Evolutionary conservation across 352 stramenopile genomes (phyloP).

Genomic region (Globisporangium recalcitrans): DNA sequence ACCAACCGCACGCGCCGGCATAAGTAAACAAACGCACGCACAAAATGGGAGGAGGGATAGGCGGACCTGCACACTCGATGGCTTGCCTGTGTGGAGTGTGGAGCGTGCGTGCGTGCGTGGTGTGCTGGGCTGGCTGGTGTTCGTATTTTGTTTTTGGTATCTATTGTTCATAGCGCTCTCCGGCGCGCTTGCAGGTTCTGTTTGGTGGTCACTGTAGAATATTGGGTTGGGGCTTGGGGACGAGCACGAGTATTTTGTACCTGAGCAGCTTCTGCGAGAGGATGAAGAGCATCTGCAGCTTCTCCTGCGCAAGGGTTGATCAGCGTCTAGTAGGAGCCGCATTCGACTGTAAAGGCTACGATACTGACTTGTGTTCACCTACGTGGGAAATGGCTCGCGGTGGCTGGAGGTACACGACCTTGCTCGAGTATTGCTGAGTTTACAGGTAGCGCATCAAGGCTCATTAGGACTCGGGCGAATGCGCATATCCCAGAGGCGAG

Average conservation of each 20-base stretch:
- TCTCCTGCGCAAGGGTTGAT: constrained; percentile 20
- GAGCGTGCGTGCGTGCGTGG: neutral
- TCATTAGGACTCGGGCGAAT: neutral
- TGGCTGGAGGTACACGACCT: constrained; percentile 19
- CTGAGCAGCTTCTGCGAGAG: constrained; percentile 31
- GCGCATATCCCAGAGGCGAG: too few relatives aligned
- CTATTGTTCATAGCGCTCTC: neutral
- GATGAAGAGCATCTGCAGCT: constrained; percentile 35
- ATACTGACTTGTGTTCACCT: neutral
- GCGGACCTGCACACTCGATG: too few relatives aligned
- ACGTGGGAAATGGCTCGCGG: constrained; percentile 19
- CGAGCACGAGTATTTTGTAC: too few relatives aligned
- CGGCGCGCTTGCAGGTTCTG: neutral
- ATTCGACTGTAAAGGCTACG: neutral
- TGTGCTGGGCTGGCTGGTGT: constrained; percentile 1
- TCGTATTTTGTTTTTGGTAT: constrained; percentile 3
- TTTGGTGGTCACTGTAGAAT: too few relatives aligned
- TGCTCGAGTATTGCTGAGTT: constrained; percentile 24
- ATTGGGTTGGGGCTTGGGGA: neutral
- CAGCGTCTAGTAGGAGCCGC: neutral
- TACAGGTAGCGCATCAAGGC: neutral
- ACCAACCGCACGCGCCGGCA: neutral
- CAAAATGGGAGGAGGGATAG: neutral
- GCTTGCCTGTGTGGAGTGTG: neutral
- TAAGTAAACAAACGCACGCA: neutral